Evolutionary conservation across 31 red algal genomes (phyloP), one percentile per base, ranked within the genome.

Genomic region (Porphyra umbilicalis): DNA sequence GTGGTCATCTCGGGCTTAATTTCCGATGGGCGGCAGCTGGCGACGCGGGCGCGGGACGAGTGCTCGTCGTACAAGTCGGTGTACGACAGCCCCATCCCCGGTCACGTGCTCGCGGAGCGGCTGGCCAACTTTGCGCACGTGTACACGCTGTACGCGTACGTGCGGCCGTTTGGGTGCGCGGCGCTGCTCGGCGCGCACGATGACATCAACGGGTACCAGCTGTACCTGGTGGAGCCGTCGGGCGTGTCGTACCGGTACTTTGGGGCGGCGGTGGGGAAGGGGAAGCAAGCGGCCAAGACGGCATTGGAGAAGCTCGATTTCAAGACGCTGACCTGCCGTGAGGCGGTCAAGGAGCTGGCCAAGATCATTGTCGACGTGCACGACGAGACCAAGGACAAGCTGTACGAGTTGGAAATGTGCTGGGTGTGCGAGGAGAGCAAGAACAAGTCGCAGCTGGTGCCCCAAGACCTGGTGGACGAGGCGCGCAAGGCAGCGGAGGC

Each of bases 111-210:
- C 11, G 97, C 94, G 6, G 97, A 96, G 83, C 91, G 97, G 34
- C 30, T 99, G 14, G 97, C 97, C 16, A 84, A 91, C 81, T 99
- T 95, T 85, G 89, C 92, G 40, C 97, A 99, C 77, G 35, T 96
- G 11, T 96, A 99, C 77, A 91, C 97, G 6, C 71, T 99, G 77
- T 95, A 99, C 79, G 96, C 94, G 97, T 88, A 94, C 75, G 94
- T 99, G 35, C 91, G 97, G 20, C 94, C 97, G 44, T 99, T 99
- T 83, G 97, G 97, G 75, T 99, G 97, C 82, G 88, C 93, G 29
- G 86, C 91, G 11, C 37, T 99, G 80, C 79, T 99, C 15, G 97
- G 86, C 25, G 87, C 93, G 8, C 79, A 81, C 35, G 90, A 87
- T 38, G 87, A 20, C n/a, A 83, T 57, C 31, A 36, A 81, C 20